Evolutionary conservation across 2,329 filamentous ascomycete species (phyloP).

Genomic region (Sphaerulina populicola): DNA sequence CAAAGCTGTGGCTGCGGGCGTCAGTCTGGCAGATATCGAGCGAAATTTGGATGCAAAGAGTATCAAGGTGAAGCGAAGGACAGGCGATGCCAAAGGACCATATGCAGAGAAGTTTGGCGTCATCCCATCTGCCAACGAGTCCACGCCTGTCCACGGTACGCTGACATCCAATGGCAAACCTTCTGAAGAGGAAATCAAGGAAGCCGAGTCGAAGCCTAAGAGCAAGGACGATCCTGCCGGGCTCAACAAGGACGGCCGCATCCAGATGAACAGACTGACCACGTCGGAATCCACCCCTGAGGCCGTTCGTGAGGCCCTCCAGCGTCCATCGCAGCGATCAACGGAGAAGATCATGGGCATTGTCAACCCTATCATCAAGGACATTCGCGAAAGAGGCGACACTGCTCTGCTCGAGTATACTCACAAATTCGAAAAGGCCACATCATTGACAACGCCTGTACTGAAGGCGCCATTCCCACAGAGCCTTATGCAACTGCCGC

Average conservation of each 20-base stretch:
- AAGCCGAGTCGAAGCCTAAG: slow-evolving; percentile 49
- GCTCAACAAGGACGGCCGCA: slow-evolving; percentile 47
- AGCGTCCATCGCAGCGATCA: slow-evolving; percentile 86
- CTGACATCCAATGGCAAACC: slow-evolving; percentile 20
- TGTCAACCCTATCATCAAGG: slow-evolving; percentile 82
- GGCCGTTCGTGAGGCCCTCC: slow-evolving; percentile 65
- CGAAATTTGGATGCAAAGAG: slow-evolving; percentile 88
- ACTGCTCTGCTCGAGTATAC: slow-evolving; percentile 85
- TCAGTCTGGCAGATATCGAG: slow-evolving; percentile 81
- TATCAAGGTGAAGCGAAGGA: slow-evolving; percentile 85
- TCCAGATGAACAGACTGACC: slow-evolving; percentile 75
- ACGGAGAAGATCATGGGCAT: slow-evolving; percentile 90
- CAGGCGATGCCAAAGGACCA: slow-evolving; percentile 87
- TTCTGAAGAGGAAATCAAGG: slow-evolving; percentile 38
- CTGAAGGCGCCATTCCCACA: slow-evolving; percentile 80
- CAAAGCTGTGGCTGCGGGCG: slow-evolving; percentile 76
- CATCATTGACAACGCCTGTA: slow-evolving; percentile 79
- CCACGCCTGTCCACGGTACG: slow-evolving; percentile 38
- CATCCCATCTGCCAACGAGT: slow-evolving; percentile 17
- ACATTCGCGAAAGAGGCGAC: slow-evolving; percentile 75
- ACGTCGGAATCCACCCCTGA: slow-evolving; percentile 55
- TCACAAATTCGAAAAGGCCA: slow-evolving; percentile 96
- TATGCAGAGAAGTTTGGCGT: slow-evolving; percentile 81
- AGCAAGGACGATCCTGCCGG: slow-evolving; percentile 45
- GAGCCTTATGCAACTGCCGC: slow-evolving; percentile 72